phyloP scores from a whole-genome alignment of 306 rosid species.

The Vigna radiata region DNA sequence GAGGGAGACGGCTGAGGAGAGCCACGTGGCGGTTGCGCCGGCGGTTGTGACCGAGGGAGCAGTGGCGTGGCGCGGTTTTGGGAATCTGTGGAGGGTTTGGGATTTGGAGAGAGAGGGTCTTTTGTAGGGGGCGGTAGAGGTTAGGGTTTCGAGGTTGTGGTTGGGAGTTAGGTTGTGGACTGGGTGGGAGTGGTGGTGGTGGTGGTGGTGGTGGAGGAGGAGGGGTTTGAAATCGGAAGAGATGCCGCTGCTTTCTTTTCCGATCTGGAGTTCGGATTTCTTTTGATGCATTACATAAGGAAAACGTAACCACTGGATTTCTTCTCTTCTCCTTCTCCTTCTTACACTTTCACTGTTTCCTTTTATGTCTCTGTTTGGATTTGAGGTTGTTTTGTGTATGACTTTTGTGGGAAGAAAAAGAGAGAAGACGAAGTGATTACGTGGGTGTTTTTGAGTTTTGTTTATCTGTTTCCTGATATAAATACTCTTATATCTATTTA shows the following conservation, averaged over 20 bases:
- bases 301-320: not conserved
- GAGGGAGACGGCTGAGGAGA: not conserved
- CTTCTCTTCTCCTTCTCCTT: too few relatives aligned
- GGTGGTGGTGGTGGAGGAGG: too few relatives aligned
- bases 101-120: slow-evolving; percentile 5
- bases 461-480: too few relatives aligned
- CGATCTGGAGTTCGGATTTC: slow-evolving; percentile 54
- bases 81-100: slow-evolving; percentile 5
- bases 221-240: slow-evolving; percentile 52
- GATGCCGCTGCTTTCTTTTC: slow-evolving; percentile 51
- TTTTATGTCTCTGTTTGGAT: too few relatives aligned
- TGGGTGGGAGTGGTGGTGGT: not conserved
- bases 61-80: not conserved
- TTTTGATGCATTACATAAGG: slow-evolving; percentile 54
- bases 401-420: too few relatives aligned
- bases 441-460: too few relatives aligned
- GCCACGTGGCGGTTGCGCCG: not conserved
- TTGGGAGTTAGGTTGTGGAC: not conserved
- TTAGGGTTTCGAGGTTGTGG: not conserved
- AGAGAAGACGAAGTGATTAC: too few relatives aligned
- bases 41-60: not conserved
- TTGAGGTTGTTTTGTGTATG: too few relatives aligned
- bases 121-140: not conserved
- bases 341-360: too few relatives aligned
- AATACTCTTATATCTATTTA: too few relatives aligned